Percentiles rank a stretch among this genome's conserved stretches.
Conservation (phyloP, 768 basidiomycete genomes). For the Pisolithus microcarpus region DNA sequence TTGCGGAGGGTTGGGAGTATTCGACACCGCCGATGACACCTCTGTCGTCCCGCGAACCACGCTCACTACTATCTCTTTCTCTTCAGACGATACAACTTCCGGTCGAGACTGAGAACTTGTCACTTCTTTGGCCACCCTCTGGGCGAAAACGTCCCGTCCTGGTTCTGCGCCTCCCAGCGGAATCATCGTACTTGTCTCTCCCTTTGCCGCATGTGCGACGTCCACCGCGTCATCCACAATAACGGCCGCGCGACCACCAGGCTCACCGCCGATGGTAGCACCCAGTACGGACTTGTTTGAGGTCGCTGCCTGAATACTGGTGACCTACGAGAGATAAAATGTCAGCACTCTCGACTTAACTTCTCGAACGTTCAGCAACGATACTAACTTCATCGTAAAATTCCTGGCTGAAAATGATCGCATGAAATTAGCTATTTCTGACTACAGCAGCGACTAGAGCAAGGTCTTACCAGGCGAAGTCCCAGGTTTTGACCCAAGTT, state of each 20-base stretch:
- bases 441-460: not conserved
- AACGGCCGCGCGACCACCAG: constrained; percentile 46
- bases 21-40: not conserved
- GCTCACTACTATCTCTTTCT: constrained; percentile 6
- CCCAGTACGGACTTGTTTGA: constrained; percentile 33
- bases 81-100: not conserved
- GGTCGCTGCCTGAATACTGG: constrained; percentile 30
- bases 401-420: constrained; percentile 40
- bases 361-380: not conserved
- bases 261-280: constrained; percentile 46
- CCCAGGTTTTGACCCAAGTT: constrained; percentile 91
- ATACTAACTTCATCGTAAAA: not conserved
- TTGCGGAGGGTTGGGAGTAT: not conserved
- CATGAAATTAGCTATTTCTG: not conserved
- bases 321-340: constrained; percentile 53
- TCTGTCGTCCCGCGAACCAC: not conserved
- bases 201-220: constrained; percentile 3
- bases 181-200: constrained; percentile 30
- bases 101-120: constrained; percentile 33
- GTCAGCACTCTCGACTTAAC: too few relatives aligned
- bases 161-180: constrained; percentile 58
- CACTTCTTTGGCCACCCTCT: constrained; percentile 36
- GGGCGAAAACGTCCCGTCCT: constrained; percentile 67
- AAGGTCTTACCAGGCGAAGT: constrained; percentile 73
- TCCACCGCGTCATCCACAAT: constrained; percentile 39